Evolutionary conservation across 129 eudicot species (phyloP).

Genomic region (Scalesia atractyloides): DNA sequence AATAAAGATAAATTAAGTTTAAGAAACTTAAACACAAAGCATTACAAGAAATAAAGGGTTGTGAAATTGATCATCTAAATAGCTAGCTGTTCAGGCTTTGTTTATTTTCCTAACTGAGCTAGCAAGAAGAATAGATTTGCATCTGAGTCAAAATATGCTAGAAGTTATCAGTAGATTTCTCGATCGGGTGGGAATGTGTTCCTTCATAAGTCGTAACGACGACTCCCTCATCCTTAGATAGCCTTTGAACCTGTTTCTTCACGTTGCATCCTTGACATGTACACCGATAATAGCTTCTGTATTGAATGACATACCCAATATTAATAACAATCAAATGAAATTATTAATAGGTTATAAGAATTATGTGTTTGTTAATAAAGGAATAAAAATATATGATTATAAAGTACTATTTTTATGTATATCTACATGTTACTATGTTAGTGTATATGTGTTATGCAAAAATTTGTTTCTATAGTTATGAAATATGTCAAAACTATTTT

Average conservation of each 20-base stretch:
- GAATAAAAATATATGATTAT: too few species aligned
- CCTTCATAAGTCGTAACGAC: constrained; percentile 89
- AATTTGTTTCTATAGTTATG: too few species aligned
- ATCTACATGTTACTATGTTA: too few species aligned
- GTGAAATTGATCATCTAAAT: constrained; percentile 23
- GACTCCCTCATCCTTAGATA: constrained; percentile 69
- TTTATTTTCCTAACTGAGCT: constrained; percentile 16
- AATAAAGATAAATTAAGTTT: constrained; percentile 2
- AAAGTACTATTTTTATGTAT: too few species aligned
- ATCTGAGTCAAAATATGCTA: constrained; percentile 71
- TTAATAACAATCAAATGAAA: background rate
- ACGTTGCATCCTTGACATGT: constrained; percentile 76
- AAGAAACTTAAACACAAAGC: constrained; percentile 10
- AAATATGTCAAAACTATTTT: too few species aligned
- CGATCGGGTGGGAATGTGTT: constrained; percentile 69
- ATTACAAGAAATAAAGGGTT: constrained; percentile 20
- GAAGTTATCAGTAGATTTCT: constrained; percentile 71
- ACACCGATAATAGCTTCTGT: constrained; percentile 77
- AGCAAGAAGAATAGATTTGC: constrained; percentile 63
- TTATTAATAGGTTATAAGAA: background rate
- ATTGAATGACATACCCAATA: background rate
- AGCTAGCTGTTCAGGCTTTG: constrained; percentile 13
- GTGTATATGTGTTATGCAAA: too few species aligned
- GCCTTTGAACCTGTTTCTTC: constrained; percentile 78
- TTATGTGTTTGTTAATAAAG: background rate